Conservation (phyloP, 148 eudicot genomes). For the Spergularia bocconei region DNA sequence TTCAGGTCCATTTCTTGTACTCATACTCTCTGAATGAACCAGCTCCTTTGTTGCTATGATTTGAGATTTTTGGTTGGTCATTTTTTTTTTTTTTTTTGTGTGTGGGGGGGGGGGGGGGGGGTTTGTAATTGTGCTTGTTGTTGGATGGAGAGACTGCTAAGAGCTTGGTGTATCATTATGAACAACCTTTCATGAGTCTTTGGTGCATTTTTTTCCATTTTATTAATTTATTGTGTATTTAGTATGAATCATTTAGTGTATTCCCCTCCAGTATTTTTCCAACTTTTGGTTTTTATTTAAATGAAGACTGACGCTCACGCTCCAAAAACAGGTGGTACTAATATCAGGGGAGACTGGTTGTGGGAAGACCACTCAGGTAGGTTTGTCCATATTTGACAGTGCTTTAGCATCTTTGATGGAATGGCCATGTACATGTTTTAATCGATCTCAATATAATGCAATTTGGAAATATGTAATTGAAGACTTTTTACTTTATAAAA, state of each 20-base stretch:
- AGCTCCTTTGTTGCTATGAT: too few species aligned
- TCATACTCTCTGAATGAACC: too few species aligned
- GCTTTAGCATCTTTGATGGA: background rate
- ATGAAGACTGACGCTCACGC: constrained; percentile 3
- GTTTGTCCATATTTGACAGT: background rate
- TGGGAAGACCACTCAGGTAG: constrained; percentile 97
- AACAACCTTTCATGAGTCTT: background rate
- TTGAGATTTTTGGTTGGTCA: too few species aligned
- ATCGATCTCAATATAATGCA: background rate
- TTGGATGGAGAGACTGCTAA: too few species aligned
- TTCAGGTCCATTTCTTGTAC: too few species aligned
- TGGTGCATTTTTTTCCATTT: background rate
- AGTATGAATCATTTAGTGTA: background rate
- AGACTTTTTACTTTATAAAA: background rate
- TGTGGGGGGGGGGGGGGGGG: too few species aligned
- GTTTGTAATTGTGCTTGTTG: too few species aligned
- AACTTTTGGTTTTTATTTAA: background rate
- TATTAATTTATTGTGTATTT: background rate
- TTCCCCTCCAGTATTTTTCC: background rate
- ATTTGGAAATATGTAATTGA: background rate
- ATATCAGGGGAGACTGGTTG: constrained; percentile 98
- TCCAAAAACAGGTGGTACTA: constrained; percentile 71
- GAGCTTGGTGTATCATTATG: too few species aligned
- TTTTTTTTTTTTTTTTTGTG: too few species aligned
- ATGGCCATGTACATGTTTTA: background rate